A percentile compares a stretch with the other conserved stretches of the same genome.
These are phyloP conservation scores for Inga laurina DNA, from an alignment of 306 rosid species.

Conservation along the genomic window DNA sequence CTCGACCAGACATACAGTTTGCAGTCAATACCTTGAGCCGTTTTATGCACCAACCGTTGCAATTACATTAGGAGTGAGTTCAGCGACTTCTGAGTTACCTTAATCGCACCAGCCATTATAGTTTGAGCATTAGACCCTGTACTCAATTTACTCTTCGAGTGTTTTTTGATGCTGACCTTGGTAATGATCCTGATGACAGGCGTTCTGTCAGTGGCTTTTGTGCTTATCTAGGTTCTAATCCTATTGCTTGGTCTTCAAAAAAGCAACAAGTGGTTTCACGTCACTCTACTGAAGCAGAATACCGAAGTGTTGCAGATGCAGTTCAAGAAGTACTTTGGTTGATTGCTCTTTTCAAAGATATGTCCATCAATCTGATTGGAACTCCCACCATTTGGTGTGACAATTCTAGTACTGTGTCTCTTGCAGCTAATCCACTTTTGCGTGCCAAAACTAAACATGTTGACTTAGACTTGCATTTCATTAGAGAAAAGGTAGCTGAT, in stretches of 20 bases:
- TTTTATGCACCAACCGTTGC: neutral
- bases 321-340: neutral
- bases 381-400: too few relatives aligned
- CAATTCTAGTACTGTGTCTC: too few relatives aligned
- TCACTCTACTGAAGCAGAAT: neutral
- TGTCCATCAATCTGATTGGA: neutral
- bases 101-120: neutral
- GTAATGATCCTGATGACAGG: neutral
- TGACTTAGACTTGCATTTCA: too few relatives aligned
- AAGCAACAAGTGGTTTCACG: neutral
- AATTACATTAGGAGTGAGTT: neutral
- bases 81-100: neutral
- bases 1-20: neutral
- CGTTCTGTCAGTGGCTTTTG: neutral
- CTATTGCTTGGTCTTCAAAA: neutral
- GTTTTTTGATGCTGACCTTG: neutral
- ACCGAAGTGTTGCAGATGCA: neutral
- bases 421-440: too few relatives aligned
- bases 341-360: neutral
- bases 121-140: neutral
- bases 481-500: too few relatives aligned
- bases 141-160: accelerated
- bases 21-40: neutral
- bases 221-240: neutral
- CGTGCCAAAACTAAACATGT: too few relatives aligned